These are phyloP conservation scores for Datisca glomerata DNA, from an alignment of 306 rosid genomes.

Conservation along the genomic window DNA sequence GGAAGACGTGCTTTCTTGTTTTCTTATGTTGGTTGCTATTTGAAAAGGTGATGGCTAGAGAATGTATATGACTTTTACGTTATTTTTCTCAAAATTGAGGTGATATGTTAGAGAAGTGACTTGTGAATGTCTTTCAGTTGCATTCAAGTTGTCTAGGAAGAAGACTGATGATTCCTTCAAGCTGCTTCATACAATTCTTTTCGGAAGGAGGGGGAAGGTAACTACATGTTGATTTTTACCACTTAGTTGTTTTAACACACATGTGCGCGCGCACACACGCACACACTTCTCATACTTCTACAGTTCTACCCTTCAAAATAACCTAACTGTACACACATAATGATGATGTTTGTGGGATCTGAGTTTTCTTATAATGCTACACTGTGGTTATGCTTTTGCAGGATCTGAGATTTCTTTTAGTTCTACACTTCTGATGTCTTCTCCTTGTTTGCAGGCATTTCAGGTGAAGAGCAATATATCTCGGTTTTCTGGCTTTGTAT, in stretches of 20 bases:
- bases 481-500: conserved; percentile 93
- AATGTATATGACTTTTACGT: not conserved
- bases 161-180: conserved; percentile 73
- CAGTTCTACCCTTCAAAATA: too few relatives aligned
- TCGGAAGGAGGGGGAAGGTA: conserved; percentile 99
- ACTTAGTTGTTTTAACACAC: too few relatives aligned
- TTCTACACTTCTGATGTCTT: conserved; percentile 2
- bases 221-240: too few relatives aligned
- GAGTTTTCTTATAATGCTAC: not conserved
- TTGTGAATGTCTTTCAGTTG: conserved; percentile 71
- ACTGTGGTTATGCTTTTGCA: not conserved
- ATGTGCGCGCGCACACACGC: too few relatives aligned
- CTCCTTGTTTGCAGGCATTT: conserved; percentile 50
- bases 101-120: too few relatives aligned
- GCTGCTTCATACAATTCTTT: conserved; percentile 80
- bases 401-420: not conserved
- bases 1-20: not conserved
- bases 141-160: conserved; percentile 74
- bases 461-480: conserved; percentile 83
- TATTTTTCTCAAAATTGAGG: too few relatives aligned
- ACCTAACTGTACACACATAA: too few relatives aligned
- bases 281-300: too few relatives aligned
- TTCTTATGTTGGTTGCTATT: not conserved
- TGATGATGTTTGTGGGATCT: conserved; percentile 7
- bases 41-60: not conserved